Percentiles rank a stretch among this genome's conserved stretches.
These are phyloP conservation scores for Lavandula angustifolia DNA, from an alignment of 257 asterid species.

Conservation along the genomic window DNA sequence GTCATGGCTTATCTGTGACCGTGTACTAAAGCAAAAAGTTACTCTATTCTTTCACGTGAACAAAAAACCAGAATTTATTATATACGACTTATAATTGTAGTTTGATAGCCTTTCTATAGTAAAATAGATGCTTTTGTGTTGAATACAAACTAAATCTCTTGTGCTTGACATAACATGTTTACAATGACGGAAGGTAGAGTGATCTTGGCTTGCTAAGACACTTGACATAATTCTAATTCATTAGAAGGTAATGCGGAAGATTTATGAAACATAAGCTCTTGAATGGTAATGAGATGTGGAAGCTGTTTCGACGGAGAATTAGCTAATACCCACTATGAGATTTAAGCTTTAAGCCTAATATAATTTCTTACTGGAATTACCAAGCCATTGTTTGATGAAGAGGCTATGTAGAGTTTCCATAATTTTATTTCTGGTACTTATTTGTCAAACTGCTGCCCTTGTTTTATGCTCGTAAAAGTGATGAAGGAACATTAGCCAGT, in stretches of 20 bases:
- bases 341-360: not conserved
- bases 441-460: slow-evolving; percentile 11
- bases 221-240: not conserved
- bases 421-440: slow-evolving; percentile 1
- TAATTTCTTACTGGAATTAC: not conserved
- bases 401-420: slow-evolving; percentile 12
- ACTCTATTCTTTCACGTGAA: slow-evolving; percentile 39
- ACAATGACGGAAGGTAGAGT: not conserved
- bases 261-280: slow-evolving; percentile 8
- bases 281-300: not conserved
- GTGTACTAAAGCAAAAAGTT: slow-evolving; percentile 25
- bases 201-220: not conserved
- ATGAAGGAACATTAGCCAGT: slow-evolving; percentile 1
- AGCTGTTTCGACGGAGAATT: not conserved
- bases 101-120: slow-evolving; percentile 17
- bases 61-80: slow-evolving; percentile 8
- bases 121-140: slow-evolving; percentile 8
- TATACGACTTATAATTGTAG: not conserved
- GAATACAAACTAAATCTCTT: slow-evolving; percentile 22
- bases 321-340: not conserved
- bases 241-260: not conserved
- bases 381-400: slow-evolving; percentile 20
- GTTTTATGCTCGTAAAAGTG: slow-evolving; percentile 15
- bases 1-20: slow-evolving; percentile 39
- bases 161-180: not conserved